These are phyloP conservation scores for Tricholoma bakamatsutake DNA, from an alignment of 768 basidiomycete species.

Conservation along the genomic window DNA sequence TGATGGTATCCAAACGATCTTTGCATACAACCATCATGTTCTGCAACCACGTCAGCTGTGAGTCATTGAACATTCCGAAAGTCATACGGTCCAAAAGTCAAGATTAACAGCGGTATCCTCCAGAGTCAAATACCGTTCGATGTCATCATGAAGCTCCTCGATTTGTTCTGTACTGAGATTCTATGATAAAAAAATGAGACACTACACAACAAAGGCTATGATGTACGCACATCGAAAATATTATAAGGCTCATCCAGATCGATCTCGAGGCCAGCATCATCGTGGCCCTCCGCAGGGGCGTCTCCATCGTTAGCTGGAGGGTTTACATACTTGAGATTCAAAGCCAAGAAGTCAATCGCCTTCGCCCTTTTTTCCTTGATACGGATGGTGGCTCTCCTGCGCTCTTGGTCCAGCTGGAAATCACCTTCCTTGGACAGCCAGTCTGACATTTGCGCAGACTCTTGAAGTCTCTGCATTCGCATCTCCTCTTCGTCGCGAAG, in stretches of 20 bases:
- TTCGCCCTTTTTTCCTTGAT: constrained; percentile 96
- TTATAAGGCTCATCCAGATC: constrained; percentile 98
- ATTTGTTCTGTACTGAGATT: constrained; percentile 85
- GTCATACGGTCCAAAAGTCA: constrained; percentile 93
- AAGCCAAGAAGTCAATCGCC: constrained; percentile 95
- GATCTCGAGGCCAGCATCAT: constrained; percentile 90
- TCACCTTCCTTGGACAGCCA: constrained; percentile 97
- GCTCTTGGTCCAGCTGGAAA: constrained; percentile 94
- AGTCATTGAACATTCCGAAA: neutral
- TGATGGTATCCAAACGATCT: constrained; percentile 77
- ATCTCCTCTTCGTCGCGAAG: constrained; percentile 91
- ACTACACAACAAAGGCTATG: neutral
- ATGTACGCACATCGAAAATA: constrained; percentile 81
- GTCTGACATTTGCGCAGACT: constrained; percentile 96
- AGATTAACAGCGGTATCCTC: constrained; percentile 82
- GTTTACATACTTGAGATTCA: constrained; percentile 92
- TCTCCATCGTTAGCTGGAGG: constrained; percentile 60
- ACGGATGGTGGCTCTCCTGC: constrained; percentile 84
- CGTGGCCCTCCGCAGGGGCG: constrained; percentile 41
- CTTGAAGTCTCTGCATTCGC: constrained; percentile 81
- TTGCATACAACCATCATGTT: constrained; percentile 98
- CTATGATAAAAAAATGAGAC: constrained; percentile 31
- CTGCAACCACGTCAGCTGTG: constrained; percentile 30
- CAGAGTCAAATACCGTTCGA: constrained; percentile 83
- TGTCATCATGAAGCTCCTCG: constrained; percentile 91